Evolutionary conservation across 2,329 filamentous ascomycete genomes (phyloP), one percentile per base, ranked within the genome.

Genomic region (Aspergillus fumigatiaffinis): DNA sequence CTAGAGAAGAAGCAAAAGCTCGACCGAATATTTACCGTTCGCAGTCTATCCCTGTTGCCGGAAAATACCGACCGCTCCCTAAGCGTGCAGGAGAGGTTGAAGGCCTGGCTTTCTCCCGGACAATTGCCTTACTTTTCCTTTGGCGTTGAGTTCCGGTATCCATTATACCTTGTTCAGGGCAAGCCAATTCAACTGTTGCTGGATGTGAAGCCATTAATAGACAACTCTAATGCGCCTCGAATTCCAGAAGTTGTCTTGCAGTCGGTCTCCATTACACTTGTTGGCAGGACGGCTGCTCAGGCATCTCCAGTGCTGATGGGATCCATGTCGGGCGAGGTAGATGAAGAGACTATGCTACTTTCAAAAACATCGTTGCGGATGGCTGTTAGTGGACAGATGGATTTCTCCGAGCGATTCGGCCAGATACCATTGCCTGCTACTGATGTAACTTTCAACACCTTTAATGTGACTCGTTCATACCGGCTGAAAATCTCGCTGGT

Each of bases 51-150:
- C 1, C 20, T 64, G 2, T 51, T 61, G 14, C 58, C 58, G 3
- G 53, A 57, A 9, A 64, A 61, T n/a, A 50, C 46, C 21, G 58
- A 60, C 1, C 55, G 56, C n/a, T 55, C 25, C 8, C 20, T 61
- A 10, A 53, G 28, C 1, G 9, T 57, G 2, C 52, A 52, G 14
- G 60, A 62, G 20, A 64, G 55, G 38, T 38, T 63, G 2, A 54
- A 54, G 23, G 57, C 58, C 2, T 58, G 56, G 62, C 41, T 61
- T n/a, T 56, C 53, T 21, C 51, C 60, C 1, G 35, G 48, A 17
- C 62, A 56, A n/a, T 41, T 62, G 7, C 58, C 61, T n/a, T 49
- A 51, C 9, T 63, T 62, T 49, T 57, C 55, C 42, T 63, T 64
- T 28, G 53, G 49, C 3, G 58, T 54, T 1, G 47, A 49, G 1